phyloP scores from a whole-genome alignment of 306 rosid genomes.

The Begonia peltatifolia region DNA sequence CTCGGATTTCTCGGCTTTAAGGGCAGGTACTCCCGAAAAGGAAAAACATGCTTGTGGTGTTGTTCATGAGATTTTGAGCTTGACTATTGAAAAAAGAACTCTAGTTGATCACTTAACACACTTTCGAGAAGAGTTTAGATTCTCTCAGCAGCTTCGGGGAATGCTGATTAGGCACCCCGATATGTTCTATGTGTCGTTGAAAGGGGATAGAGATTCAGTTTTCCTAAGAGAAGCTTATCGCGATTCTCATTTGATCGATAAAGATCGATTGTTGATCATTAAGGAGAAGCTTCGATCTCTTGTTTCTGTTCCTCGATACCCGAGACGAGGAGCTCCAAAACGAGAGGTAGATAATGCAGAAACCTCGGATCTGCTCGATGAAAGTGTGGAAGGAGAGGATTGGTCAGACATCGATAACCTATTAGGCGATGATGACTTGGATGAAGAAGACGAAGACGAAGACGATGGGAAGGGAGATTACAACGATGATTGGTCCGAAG shows the following conservation, averaged over 20 bases:
- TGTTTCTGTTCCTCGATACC: slow-evolving; percentile 50
- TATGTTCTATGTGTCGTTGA: slow-evolving; percentile 74
- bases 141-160: slow-evolving; percentile 80
- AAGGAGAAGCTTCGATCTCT: slow-evolving; percentile 72
- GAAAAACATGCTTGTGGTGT: slow-evolving; percentile 86
- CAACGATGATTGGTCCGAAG: slow-evolving; percentile 50
- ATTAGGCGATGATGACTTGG: slow-evolving; percentile 21
- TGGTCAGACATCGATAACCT: slow-evolving; percentile 43
- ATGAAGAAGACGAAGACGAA: slow-evolving; percentile 11
- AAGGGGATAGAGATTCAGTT: slow-evolving; percentile 80
- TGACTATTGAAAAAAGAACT: slow-evolving; percentile 67
- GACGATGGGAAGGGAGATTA: slow-evolving; percentile 13
- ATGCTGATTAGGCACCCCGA: slow-evolving; percentile 90
- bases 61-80: slow-evolving; percentile 81
- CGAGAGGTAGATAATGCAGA: slow-evolving; percentile 19
- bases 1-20: slow-evolving; percentile 58
- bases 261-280: slow-evolving; percentile 57
- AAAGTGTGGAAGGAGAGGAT: slow-evolving; percentile 31
- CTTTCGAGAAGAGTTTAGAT: slow-evolving; percentile 82
- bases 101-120: slow-evolving; percentile 83
- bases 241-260: slow-evolving; percentile 58
- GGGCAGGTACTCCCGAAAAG: slow-evolving; percentile 46
- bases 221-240: slow-evolving; percentile 83
- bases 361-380: slow-evolving; percentile 22
- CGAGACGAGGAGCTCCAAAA: slow-evolving; percentile 22